Base-by-base conservation (phyloP, 2,329 filamentous ascomycete species). In the Huntiella bhutanensis region DNA sequence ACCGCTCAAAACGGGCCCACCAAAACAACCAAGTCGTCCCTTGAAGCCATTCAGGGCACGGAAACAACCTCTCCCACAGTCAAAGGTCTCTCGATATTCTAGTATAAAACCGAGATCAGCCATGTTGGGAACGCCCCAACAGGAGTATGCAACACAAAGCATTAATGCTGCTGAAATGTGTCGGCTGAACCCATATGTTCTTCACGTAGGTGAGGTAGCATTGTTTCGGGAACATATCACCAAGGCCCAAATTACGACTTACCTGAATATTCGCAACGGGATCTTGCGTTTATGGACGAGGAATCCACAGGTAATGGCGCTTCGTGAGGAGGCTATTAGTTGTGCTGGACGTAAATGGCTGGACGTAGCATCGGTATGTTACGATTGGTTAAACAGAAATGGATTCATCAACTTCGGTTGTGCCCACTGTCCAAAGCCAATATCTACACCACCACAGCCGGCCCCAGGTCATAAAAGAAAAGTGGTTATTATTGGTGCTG, bases 361-460 rank as follows among this genome's bases (percentile, higher is more conserved):
- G 60, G 80, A 85, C 50, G 73, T 88, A 40, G 87, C 91, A 7
- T 83, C 77, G 52, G 71, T 95, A 47, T 91, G 86, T 53, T 92
- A 91, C 58, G 78, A 93, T 60, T 98, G 88, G 88, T 73, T 98
- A 13, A 69, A 87, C 47, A 79, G 88, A 50, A 77, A 82, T 53
- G 91, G 91, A 15, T 94, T 93, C 59, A 93, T 98, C 65, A 98
- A 98, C 60, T 95, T 86, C 59, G 91, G 92, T 12, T 96, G 91
- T 59, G 72, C 91, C 2, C 34, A 33, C 11, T 45, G 45, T 13
- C 45, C 45, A 16, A 41, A 33, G 4, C 12, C 86, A 56, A 64
- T 86, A n/a, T 73, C 74, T 33, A 54, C 53, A 66, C 53, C 53
- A 66, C 53, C 55, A 59, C 58, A 65, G 35, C 49, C 59, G 59